Evolutionary conservation across 495 filamentous ascomycete genomes (phyloP).

Genomic region (Aspergillus heteromorphus): DNA sequence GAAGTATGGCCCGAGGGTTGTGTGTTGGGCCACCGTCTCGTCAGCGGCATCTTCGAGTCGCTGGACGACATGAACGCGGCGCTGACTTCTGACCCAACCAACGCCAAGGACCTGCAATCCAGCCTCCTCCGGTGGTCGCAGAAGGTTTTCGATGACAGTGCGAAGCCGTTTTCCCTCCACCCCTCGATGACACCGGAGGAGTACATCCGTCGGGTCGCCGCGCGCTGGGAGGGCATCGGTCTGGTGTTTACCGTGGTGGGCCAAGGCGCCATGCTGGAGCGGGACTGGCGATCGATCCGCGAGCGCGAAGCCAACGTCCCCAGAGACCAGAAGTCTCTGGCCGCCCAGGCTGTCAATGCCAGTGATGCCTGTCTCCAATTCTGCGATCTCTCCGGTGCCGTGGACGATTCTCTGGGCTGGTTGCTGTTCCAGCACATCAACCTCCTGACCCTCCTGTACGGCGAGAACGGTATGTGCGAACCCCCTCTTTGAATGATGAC

Average conservation of each 20-base stretch:
- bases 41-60: background rate
- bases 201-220: background rate
- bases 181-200: background rate
- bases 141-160: constrained; percentile 3
- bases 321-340: background rate
- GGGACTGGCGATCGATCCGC: background rate
- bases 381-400: background rate
- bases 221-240: constrained; percentile 1
- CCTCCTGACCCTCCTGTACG: background rate
- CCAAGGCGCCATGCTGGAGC: constrained; percentile 3
- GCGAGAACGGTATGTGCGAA: constrained; percentile 1
- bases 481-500: background rate
- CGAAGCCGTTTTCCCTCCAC: background rate
- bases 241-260: constrained; percentile 1
- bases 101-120: constrained; percentile 1
- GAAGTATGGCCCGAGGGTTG: constrained; percentile 19
- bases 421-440: constrained; percentile 1
- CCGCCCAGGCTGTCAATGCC: background rate
- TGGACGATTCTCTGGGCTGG: constrained; percentile 1
- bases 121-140: background rate
- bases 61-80: background rate
- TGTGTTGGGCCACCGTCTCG: constrained; percentile 13
- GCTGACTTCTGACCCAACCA: background rate
- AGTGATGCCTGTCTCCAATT: constrained; percentile 3
- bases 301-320: background rate